These are phyloP conservation scores for Daldinia concentrica DNA, from an alignment of 495 filamentous ascomycete species.

Conservation along the genomic window DNA sequence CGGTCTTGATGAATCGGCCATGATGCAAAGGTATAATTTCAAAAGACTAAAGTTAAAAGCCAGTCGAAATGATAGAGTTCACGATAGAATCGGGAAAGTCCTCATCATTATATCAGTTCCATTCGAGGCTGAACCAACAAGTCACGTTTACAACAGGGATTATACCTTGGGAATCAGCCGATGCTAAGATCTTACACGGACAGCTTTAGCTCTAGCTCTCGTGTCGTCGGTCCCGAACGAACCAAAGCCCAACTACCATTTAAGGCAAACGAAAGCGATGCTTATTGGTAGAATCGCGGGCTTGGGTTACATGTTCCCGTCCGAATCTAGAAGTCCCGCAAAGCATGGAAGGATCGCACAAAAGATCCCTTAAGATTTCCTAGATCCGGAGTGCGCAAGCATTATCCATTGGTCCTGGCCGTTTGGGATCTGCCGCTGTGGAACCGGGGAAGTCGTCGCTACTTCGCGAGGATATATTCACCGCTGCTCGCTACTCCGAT, in stretches of 20 bases:
- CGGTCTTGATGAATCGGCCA: not conserved
- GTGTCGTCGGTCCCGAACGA: slow-evolving; percentile 31
- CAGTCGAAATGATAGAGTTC: not conserved
- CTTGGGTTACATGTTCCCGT: slow-evolving; percentile 18
- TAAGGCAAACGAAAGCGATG: not conserved
- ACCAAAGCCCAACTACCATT: not conserved
- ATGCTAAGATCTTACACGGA: slow-evolving; percentile 9
- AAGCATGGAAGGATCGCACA: slow-evolving; percentile 9
- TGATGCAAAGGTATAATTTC: not conserved
- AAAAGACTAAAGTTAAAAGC: not conserved
- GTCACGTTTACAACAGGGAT: slow-evolving; percentile 4
- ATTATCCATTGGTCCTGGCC: slow-evolving; percentile 22
- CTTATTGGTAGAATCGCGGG: slow-evolving; percentile 11
- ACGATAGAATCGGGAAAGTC: not conserved
- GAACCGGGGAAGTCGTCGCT: not conserved
- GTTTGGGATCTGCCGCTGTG: not conserved
- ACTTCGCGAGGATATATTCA: not conserved
- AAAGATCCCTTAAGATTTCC: slow-evolving; percentile 26
- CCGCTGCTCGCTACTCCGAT: not conserved
- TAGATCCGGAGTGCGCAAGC: slow-evolving; percentile 26
- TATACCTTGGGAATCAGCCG: slow-evolving; percentile 7
- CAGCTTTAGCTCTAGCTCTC: not conserved
- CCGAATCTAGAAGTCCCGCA: not conserved
- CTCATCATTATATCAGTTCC: slow-evolving; percentile 14
- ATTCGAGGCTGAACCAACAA: not conserved